Conservation (phyloP, 1,139 yeast species). For the Saccharomyces hybrid region DNA sequence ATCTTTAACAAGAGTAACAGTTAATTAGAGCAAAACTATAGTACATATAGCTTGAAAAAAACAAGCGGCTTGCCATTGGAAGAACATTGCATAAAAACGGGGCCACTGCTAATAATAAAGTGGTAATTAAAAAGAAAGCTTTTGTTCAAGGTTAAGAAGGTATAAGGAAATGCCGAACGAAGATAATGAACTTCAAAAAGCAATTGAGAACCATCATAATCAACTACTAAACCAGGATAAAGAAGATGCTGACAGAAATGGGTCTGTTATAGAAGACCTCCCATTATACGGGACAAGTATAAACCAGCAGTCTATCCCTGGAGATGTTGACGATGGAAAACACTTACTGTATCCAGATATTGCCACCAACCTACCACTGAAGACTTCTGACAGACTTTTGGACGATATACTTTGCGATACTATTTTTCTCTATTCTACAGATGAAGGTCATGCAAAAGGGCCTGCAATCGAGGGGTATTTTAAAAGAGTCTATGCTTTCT, state of each 20-base stretch:
- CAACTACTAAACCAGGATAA: neutral
- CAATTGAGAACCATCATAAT: neutral
- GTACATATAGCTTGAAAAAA: neutral
- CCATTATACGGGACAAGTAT: neutral
- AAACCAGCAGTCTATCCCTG: neutral
- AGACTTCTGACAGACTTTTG: slow-evolving; percentile 56
- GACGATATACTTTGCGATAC: slow-evolving; percentile 47
- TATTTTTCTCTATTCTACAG: slow-evolving; percentile 10
- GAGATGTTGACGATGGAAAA: slow-evolving; percentile 21
- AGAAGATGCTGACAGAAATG: neutral
- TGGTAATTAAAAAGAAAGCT: neutral
- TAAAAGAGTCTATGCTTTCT: slow-evolving; percentile 23
- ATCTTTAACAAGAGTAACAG: neutral
- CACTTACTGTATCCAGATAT: slow-evolving; percentile 31
- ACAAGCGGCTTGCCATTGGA: neutral
- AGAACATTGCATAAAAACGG: neutral
- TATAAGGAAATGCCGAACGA: neutral
- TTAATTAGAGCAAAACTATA: neutral
- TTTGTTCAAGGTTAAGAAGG: neutral
- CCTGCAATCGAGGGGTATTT: slow-evolving; percentile 20
- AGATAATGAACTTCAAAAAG: neutral
- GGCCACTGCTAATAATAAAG: neutral
- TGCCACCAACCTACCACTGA: slow-evolving; percentile 33
- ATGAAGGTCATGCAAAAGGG: slow-evolving; percentile 12
- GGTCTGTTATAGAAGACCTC: neutral